These are phyloP conservation scores for Phytophthora pseudosyringae DNA, from an alignment of 352 stramenopile genomes.

Conservation along the genomic window DNA sequence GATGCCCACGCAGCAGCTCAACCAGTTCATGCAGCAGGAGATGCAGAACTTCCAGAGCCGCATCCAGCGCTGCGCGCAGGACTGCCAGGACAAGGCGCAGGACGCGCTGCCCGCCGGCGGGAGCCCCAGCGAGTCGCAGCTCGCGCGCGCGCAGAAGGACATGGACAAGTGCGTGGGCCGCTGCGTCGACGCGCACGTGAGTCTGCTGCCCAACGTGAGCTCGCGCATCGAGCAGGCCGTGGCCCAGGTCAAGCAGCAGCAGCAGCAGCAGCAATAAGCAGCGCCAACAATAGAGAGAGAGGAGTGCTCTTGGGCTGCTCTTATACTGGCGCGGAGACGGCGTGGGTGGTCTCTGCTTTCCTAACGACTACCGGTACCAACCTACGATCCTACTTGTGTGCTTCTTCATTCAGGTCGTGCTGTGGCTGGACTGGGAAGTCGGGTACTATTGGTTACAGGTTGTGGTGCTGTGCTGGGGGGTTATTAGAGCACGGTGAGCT, in stretches of 20 bases:
- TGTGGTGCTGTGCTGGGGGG: not conserved
- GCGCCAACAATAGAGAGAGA: slow-evolving; percentile 20
- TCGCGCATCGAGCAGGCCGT: slow-evolving; percentile 79
- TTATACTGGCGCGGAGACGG: slow-evolving; percentile 6
- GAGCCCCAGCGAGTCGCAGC: slow-evolving; percentile 74
- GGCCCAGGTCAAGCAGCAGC: slow-evolving; percentile 69
- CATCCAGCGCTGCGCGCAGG: slow-evolving; percentile 85
- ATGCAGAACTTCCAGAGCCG: slow-evolving; percentile 88
- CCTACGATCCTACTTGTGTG: not conserved
- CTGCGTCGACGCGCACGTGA: slow-evolving; percentile 82
- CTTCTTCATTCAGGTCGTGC: not conserved
- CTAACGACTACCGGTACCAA: not conserved
- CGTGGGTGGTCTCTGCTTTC: not conserved
- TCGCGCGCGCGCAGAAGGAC: slow-evolving; percentile 68
- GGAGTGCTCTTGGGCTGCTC: slow-evolving; percentile 1
- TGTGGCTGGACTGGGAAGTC: too few relatives aligned
- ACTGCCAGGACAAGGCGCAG: slow-evolving; percentile 86
- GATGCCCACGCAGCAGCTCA: slow-evolving; percentile 84
- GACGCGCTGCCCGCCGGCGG: slow-evolving; percentile 66
- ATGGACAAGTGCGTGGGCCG: slow-evolving; percentile 77
- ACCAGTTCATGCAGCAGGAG: slow-evolving; percentile 86
- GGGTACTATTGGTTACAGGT: slow-evolving; percentile 28
- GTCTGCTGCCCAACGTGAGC: slow-evolving; percentile 74
- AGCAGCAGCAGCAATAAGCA: slow-evolving; percentile 29
- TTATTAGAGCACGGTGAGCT: slow-evolving; percentile 37